Conservation (phyloP, 129 eudicot species). For the Lonicera japonica region DNA sequence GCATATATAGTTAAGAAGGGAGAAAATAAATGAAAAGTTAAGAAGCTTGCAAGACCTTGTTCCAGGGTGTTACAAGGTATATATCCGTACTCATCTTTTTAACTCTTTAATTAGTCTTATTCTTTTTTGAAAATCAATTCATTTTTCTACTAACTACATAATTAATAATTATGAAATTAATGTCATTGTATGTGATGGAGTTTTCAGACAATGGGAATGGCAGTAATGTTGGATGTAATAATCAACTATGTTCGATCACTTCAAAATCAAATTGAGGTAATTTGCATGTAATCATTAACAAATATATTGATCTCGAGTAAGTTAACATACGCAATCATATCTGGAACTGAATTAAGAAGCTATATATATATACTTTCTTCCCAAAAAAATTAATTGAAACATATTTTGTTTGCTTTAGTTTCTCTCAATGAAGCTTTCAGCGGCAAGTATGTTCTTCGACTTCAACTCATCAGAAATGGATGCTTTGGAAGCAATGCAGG, state of each 20-base stretch:
- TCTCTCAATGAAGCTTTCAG: constrained; percentile 94
- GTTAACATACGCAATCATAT: too few species aligned
- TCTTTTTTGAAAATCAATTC: background rate
- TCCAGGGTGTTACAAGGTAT: constrained; percentile 95
- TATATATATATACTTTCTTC: too few species aligned
- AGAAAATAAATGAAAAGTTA: constrained; percentile 76
- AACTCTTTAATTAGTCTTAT: background rate
- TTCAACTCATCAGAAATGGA: constrained; percentile 92
- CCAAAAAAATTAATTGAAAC: background rate
- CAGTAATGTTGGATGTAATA: constrained; percentile 89
- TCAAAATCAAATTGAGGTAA: constrained; percentile 91
- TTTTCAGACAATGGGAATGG: constrained; percentile 93
- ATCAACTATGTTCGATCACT: constrained; percentile 72
- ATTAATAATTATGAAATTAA: background rate
- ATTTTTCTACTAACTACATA: background rate
- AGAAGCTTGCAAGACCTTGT: constrained; percentile 84
- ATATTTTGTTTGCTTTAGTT: constrained; percentile 35
- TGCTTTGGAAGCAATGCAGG: constrained; percentile 57
- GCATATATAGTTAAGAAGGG: constrained; percentile 52
- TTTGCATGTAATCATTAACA: background rate
- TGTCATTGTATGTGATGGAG: background rate
- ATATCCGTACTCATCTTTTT: constrained; percentile 1
- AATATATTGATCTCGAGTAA: too few species aligned
- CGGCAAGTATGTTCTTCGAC: constrained; percentile 89
- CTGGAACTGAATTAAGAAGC: background rate